Evolutionary conservation across 2,329 filamentous ascomycete genomes (phyloP), one percentile per base, ranked within the genome.

Genomic region (Curvularia sp.): DNA sequence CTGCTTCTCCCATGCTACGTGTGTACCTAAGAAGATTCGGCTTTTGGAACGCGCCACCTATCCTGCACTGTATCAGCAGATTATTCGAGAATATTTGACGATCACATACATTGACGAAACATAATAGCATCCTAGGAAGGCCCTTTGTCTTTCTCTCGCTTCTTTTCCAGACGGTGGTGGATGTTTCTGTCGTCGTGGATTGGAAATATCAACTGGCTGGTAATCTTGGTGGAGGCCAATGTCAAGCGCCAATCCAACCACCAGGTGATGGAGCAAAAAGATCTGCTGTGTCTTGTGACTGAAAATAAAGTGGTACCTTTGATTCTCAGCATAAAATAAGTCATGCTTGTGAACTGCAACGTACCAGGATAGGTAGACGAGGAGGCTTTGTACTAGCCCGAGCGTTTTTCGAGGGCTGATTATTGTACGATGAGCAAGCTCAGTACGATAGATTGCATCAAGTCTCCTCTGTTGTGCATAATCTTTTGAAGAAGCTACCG

Each of bases 241-340:
- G 22, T 76, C 74, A 28, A 75, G 60, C 6, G 73, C 69, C 20
- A 76, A 53, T 0, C 72, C 72, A 55, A 72, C 64, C 2, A 71
- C 67, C 12, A 75, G 60, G 35, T 75, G 71, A 24, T 75, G 68
- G 2, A 76, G 53, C 20, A 72, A 71, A 44, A 72, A 73, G 15
- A 70, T 73, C 38, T 73, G 72, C 51, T 76, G 72, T 7, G 73
- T 75, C 46, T 75, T 74, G 55, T 75, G 73, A 44, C 70, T 74
- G 38, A 75, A 75, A 0, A 74, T 62, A 30, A 73, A 76, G 38
- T 75, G 73, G 41, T 76, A 75, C 69, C 72, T 75, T 41, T 3
- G 3, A 1, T 2, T 20, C 18, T 69, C 2, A 66, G 64, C 49
- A 50, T 13, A 42, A 13, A 4, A 12, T 9, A n/a, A 12, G 4